A percentile compares a stretch with the other conserved stretches of the same genome.
Conservation (phyloP, 257 asterid species). For the Coffea canephora region DNA sequence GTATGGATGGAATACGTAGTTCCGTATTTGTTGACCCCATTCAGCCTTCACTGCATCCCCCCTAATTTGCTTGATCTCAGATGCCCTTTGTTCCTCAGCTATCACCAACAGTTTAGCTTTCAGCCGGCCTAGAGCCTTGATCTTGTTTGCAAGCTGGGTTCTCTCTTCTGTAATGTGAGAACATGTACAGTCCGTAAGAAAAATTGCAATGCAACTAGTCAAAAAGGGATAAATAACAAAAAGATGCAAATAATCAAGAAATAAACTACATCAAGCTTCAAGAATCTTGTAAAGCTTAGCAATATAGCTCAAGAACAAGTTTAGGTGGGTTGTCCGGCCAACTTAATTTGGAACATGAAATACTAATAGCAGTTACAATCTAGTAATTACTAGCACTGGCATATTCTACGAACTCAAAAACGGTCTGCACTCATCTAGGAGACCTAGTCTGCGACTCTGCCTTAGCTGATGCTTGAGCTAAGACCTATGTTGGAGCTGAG, state of each 20-base stretch:
- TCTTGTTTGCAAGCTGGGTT: slow-evolving; percentile 81
- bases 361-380: not conserved
- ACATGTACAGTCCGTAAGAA: not conserved
- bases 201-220: not conserved
- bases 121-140: slow-evolving; percentile 80
- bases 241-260: not conserved
- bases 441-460: not conserved
- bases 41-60: slow-evolving; percentile 94
- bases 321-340: no score
- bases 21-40: slow-evolving; percentile 98
- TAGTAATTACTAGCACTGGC: not conserved
- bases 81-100: slow-evolving; percentile 89
- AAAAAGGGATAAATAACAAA: not conserved
- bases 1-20: slow-evolving; percentile 95
- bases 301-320: not conserved
- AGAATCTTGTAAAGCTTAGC: not conserved
- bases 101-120: slow-evolving; percentile 85
- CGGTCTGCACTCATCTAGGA: not conserved
- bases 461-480: not conserved
- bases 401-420: not conserved
- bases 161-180: slow-evolving; percentile 62
- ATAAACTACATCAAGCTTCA: not conserved
- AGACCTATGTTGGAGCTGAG: not conserved
- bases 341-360: no score
- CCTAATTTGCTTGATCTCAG: slow-evolving; percentile 92